phyloP scores from a whole-genome alignment of 139 green algal genomes.

The Chlorella sp. region DNA sequence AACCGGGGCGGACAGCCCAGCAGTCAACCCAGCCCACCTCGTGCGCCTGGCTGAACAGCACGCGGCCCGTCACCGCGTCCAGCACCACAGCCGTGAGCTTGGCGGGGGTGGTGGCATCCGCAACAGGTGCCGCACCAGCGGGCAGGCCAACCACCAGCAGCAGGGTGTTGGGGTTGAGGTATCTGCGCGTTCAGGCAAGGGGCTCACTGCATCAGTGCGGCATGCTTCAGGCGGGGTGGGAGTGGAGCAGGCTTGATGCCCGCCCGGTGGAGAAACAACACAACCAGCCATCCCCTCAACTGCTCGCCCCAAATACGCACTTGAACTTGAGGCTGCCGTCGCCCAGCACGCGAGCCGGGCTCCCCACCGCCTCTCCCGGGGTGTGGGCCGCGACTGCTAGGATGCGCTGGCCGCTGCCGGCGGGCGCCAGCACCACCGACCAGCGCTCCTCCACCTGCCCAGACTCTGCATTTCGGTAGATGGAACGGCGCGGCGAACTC shows the following conservation, averaged over 20 bases:
- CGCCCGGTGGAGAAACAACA: too few relatives aligned
- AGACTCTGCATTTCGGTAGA: background rate
- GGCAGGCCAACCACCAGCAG: constrained; percentile 77
- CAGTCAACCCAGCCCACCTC: constrained; percentile 21
- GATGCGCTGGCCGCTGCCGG: constrained; percentile 43
- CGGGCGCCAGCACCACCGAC: constrained; percentile 28
- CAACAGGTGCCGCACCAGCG: background rate
- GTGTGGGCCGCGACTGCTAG: constrained; percentile 53
- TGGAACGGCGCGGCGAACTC: too few relatives aligned
- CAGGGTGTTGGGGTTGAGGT: constrained; percentile 91
- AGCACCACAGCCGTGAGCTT: constrained; percentile 66
- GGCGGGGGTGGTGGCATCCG: too few relatives aligned
- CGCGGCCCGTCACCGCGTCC: constrained; percentile 84
- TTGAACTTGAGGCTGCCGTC: constrained; percentile 89
- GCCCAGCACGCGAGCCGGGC: constrained; percentile 82
- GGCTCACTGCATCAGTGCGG: too few relatives aligned
- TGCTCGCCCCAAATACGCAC: background rate
- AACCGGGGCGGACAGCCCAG: background rate
- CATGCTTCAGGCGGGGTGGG: too few relatives aligned
- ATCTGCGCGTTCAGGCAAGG: too few relatives aligned
- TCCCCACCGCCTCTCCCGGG: constrained; percentile 67
- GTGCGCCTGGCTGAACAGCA: constrained; percentile 81
- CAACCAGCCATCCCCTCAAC: too few relatives aligned
- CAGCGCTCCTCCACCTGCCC: constrained; percentile 36
- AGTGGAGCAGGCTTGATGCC: too few relatives aligned